Base-by-base conservation (phyloP, 108 stramenopile species). In the Cyclotella choctawhatcheeana region DNA sequence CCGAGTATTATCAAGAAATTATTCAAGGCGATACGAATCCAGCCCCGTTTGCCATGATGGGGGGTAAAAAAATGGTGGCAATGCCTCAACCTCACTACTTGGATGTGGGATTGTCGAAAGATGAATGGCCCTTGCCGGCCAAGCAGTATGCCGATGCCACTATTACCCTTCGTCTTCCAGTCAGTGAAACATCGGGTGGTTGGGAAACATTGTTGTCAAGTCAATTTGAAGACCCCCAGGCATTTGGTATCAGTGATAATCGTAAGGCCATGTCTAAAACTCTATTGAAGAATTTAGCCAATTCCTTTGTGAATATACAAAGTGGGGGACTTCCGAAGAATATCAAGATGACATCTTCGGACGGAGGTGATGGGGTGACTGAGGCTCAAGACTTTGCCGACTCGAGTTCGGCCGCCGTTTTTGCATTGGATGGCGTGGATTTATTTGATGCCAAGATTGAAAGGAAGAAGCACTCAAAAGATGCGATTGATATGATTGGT, bases 91-190 rank as follows among this genome's bases (percentile, higher is more conserved):
- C 33, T 12, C 20, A 54, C 14, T 26, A 25, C 16, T 31, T 77
- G 55, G 62, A 70, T 48, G 51, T 77, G 30, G 76, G 76, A 0
- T 18, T 70, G 16, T 21, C 52, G 14, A 17, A 35, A 12, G 62
- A 70, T 16, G 25, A 17, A 3, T 77, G 76, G 76, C 60, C 59
- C 0, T 53, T 77, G 32, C 6, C 10, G 0, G 53, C 69, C 24
- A 25, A 69, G 22, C 76, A 77, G 59, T 65, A 45, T 43, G 68
- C 69, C 1, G 63, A 64, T 35, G 44, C 51, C 25, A 25, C 56
- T 18, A 32, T 77, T 16, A 44, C 55, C 17, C 48, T 77, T 0
- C 5, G 27, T 18, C 70, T 77, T 45, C 69, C 69, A 8, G 18
- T 40, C 16, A 30, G 29, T n/a, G n/a, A n/a, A n/a, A n/a, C n/a